Base-by-base conservation (phyloP, 306 rosid genomes). In the Acacia acuminata region DNA sequence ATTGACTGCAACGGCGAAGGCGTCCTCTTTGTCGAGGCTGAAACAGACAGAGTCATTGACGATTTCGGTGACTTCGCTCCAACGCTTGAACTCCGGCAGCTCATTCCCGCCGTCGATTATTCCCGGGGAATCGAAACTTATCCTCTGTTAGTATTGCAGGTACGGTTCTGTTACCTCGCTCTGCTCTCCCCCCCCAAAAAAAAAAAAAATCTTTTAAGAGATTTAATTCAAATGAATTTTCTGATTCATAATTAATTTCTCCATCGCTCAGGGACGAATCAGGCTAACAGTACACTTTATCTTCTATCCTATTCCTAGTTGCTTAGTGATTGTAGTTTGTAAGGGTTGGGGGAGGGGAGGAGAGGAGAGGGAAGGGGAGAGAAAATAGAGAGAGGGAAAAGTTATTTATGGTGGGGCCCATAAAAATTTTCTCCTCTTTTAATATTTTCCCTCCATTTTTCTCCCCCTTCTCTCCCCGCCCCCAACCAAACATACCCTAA, bases 1-100 rank as follows among this genome's bases (percentile, higher is more conserved):
- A 64, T 64, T 30, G 43, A 64, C n/a, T 64, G 70, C 20, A 64
- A 64, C 20, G 70, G 70, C 40, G 42, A 64, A 32, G 70, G 70
- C 10, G 43, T 64, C 10, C 70, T 64, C 42, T 64, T 30, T 11
- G 70, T 64, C 4, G 42, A 64, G 70, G 70, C 70, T 34, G 70
- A 64, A 8, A 30, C 40, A 1, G 5, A 16, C 40, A 15, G 0
- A 7, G 42, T 30, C 20, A 64, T 64, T 15, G 70, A 64, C 9
- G 43, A 64, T 30, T 64, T 64, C 10, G 70, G 70, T 0, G 70
- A 64, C 20, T 64, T 64, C 20, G 70, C 70, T 30, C 70, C 70
- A 2, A 30, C 70, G 42, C 22, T 64, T 32, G 70, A 64, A 5
- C 70, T 64, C 4, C 70, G 42, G 10, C 42, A 64, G 42, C 70